Base-by-base conservation (phyloP, 306 rosid genomes). In the Vigna reflexopilosa region DNA sequence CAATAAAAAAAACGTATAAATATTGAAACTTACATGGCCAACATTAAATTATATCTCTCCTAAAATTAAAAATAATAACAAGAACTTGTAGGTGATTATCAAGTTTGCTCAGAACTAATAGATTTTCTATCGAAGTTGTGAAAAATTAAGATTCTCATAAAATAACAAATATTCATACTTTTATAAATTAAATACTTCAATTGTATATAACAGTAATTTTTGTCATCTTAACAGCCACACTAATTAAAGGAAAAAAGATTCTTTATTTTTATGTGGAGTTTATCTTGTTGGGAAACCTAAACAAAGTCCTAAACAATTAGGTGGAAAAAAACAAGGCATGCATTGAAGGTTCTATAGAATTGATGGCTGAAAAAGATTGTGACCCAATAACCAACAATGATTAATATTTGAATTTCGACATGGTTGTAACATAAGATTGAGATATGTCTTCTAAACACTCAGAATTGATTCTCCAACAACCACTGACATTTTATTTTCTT, bases 381-480 rank as follows among this genome's bases (percentile, higher is more conserved):
- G 75, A 54, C 57, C 67, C 75, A 67, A 20, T 14, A 52, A 9
- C 54, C n/a, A 70, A 66, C 74, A 66, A 9, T 66, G 56, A 76
- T 76, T 5, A 49, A 63, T 51, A 10, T 52, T 20, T 64, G 65
- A 47, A 58, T 30, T 32, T 65, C 10, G 65, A 64, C 72, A 40
- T 38, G 38, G 16, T 17, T 62, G 22, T 75, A 12, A 49, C 8
- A 38, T 36, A 9, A 40, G 38, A 59, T 9, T 26, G 32, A 47
- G 32, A 67, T 17, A 36, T 11, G 15, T 45, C 49, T 69, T 40
- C 67, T 20, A 3, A 32, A 14, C 64, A 24, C 67, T 42, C 9
- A 7, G 50, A 77, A 54, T 56, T 79, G 83, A 79, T 79, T 72
- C 62, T 61, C 63, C 24, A 79, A 61, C 83, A 6, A 79, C 77